These are phyloP conservation scores for Ceratocystis colombiana DNA, from an alignment of 2,329 filamentous ascomycete species.

Conservation along the genomic window DNA sequence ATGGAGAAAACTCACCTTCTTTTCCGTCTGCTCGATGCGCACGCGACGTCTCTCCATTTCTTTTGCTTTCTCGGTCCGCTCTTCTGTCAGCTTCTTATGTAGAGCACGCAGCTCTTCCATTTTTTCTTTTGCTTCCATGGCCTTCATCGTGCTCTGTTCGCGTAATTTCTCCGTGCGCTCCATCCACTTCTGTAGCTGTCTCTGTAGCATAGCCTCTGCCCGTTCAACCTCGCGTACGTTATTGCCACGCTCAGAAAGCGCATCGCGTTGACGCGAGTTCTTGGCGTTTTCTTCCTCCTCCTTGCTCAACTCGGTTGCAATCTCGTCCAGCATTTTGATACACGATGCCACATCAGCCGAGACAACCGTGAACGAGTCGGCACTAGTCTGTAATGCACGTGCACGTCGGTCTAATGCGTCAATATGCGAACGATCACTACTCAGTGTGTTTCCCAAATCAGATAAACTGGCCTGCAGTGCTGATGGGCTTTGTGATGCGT, in stretches of 20 bases:
- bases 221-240: slow-evolving; percentile 87
- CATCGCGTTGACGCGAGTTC: slow-evolving; percentile 73
- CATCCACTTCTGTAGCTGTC: slow-evolving; percentile 75
- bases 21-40: slow-evolving; percentile 96
- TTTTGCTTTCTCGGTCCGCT: slow-evolving; percentile 73
- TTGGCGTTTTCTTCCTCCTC: slow-evolving; percentile 83
- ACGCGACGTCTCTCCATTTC: slow-evolving; percentile 88
- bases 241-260: slow-evolving; percentile 75
- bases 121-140: slow-evolving; percentile 66
- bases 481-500: slow-evolving; percentile 79
- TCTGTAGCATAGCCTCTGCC: slow-evolving; percentile 69
- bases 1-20: slow-evolving; percentile 57
- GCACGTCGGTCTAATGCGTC: slow-evolving; percentile 77
- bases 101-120: slow-evolving; percentile 81
- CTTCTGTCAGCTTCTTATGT: slow-evolving; percentile 71
- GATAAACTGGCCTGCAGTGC: slow-evolving; percentile 71
- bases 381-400: slow-evolving; percentile 83
- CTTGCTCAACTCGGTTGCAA: slow-evolving; percentile 70
- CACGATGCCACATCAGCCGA: slow-evolving; percentile 76
- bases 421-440: slow-evolving; percentile 70
- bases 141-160: slow-evolving; percentile 70
- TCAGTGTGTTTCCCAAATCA: slow-evolving; percentile 70
- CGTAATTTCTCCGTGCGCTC: slow-evolving; percentile 78
- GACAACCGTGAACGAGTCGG: slow-evolving; percentile 79
- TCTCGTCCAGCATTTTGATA: slow-evolving; percentile 81